These are phyloP conservation scores for Yamadazyma laniorum DNA, from an alignment of 805 yeast species.

Conservation along the genomic window DNA sequence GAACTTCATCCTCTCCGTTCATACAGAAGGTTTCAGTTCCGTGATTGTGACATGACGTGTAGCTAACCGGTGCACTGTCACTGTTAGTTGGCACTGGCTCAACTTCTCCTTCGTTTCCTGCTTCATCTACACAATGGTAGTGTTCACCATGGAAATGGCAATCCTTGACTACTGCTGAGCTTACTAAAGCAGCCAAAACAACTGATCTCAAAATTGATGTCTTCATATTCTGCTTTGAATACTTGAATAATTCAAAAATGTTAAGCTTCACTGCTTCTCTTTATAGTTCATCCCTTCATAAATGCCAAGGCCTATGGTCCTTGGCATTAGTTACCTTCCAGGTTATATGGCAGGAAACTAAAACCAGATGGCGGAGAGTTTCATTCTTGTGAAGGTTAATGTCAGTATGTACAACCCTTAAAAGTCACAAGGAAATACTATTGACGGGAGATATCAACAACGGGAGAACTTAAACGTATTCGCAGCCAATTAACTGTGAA, in stretches of 20 bases:
- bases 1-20: slow-evolving; percentile 17
- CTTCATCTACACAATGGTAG: slow-evolving; percentile 19
- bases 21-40: slow-evolving; percentile 19
- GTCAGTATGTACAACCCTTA: no score
- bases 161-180: slow-evolving; percentile 11
- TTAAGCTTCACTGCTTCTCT: not conserved
- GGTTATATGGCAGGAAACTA: no score
- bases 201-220: not conserved
- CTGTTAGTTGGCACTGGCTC: slow-evolving; percentile 19
- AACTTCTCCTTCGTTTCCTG: slow-evolving; percentile 23
- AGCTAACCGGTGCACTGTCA: slow-evolving; percentile 13
- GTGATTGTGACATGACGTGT: slow-evolving; percentile 22
- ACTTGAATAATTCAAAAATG: not conserved
- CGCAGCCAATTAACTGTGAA: no score
- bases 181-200: not conserved
- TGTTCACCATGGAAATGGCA: slow-evolving; percentile 23
- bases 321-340: not conserved
- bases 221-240: not conserved
- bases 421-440: no score
- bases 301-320: slow-evolving; percentile 1
- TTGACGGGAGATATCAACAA: no score
- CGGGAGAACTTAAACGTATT: no score
- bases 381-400: no score
- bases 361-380: no score
- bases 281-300: not conserved